A percentile compares a stretch with the other conserved stretches of the same genome.
phyloP scores from a whole-genome alignment of 2,329 filamentous ascomycete genomes.

The Penicillium sclerotiorum region DNA sequence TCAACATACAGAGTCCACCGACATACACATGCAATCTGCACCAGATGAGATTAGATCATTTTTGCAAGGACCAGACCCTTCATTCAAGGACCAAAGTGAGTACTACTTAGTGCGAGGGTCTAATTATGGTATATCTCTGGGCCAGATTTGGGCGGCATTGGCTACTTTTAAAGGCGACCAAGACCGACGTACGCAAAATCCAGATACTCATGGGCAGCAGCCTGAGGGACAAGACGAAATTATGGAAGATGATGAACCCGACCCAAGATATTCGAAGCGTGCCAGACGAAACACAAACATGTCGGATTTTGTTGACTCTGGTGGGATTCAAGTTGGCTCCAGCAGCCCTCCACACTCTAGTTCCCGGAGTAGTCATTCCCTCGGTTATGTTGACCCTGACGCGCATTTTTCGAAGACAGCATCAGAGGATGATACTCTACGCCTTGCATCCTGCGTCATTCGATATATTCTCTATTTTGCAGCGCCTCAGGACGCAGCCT shows the following conservation, averaged over 20 bases:
- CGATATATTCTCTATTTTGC: constrained; percentile 13
- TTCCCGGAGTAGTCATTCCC: constrained; percentile 2
- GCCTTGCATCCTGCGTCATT: constrained; percentile 13
- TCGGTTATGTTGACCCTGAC: constrained; percentile 10
- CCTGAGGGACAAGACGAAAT: no score
- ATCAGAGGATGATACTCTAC: constrained; percentile 13
- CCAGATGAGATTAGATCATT: constrained; percentile 8
- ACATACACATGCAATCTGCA: no score
- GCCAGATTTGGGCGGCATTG: constrained; percentile 14
- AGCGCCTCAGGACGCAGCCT: constrained; percentile 1
- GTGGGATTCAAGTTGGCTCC: constrained; percentile 9
- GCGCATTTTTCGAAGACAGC: not conserved
- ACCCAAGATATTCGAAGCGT: constrained; percentile 6
- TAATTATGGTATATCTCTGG: constrained; percentile 5
- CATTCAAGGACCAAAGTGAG: constrained; percentile 7
- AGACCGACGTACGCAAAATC: not conserved
- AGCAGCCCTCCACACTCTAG: constrained; percentile 7
- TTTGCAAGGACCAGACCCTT: constrained; percentile 5
- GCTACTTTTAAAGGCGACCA: constrained; percentile 10
- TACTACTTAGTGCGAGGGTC: constrained; percentile 4
- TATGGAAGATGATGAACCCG: not conserved
- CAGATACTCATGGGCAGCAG: not conserved
- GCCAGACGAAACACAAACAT: constrained; percentile 3
- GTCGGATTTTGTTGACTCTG: constrained; percentile 7
- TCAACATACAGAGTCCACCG: no score